Evolutionary conservation across 768 basidiomycete genomes (phyloP).

Genomic region (Hericium erinaceus): DNA sequence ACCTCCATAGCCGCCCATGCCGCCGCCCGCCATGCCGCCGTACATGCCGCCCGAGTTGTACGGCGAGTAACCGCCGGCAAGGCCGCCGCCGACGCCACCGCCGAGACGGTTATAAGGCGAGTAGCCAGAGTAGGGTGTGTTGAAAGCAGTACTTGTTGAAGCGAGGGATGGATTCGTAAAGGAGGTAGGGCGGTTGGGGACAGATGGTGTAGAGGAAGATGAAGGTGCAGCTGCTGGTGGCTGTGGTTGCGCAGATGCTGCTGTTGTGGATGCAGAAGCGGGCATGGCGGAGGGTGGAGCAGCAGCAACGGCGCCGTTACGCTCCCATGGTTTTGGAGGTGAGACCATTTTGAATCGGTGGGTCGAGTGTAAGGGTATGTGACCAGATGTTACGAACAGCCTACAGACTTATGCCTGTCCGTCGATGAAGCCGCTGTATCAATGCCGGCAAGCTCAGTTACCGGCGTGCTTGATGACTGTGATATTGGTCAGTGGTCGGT

Average conservation of each 20-base stretch:
- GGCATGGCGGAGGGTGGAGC: constrained; percentile 11
- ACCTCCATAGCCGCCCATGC: constrained; percentile 26
- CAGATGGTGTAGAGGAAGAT: constrained; percentile 23
- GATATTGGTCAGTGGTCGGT: no score
- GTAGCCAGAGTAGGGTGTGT: constrained; percentile 26
- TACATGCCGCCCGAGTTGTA: constrained; percentile 34
- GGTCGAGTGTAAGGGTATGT: background rate
- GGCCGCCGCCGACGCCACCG: constrained; percentile 4
- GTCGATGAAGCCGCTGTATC: background rate
- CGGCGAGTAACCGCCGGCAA: constrained; percentile 14
- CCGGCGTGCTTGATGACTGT: background rate
- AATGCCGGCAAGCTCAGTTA: background rate
- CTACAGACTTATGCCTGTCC: background rate
- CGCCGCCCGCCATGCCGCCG: constrained; percentile 33
- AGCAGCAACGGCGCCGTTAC: constrained; percentile 25
- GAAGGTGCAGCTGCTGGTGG: constrained; percentile 1
- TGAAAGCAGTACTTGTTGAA: constrained; percentile 22
- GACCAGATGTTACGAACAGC: background rate
- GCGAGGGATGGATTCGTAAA: constrained; percentile 22
- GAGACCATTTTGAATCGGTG: constrained; percentile 56
- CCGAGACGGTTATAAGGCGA: constrained; percentile 38
- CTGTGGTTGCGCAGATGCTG: background rate
- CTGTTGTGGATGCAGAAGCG: background rate
- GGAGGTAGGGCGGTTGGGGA: constrained; percentile 58
- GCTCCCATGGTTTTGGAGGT: constrained; percentile 89